Base-by-base conservation (phyloP, 371 early-diverging fungal species). In the Smittium culicis region DNA sequence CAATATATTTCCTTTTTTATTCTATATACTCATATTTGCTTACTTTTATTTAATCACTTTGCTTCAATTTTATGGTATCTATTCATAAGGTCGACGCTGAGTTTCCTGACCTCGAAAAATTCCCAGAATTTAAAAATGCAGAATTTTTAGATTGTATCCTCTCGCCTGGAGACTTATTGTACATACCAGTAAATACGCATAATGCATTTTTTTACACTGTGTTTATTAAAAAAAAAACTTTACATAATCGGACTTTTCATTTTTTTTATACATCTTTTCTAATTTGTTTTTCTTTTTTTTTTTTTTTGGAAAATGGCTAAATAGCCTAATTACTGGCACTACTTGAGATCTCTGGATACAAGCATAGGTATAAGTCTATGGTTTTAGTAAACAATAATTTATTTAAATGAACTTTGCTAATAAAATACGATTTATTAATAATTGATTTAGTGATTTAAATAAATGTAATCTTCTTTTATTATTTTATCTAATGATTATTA, bases 181-280 rank as follows among this genome's bases (percentile, higher is more conserved):
- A 88, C 69, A 90, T 96, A 35, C 96, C 96, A 14, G 90, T 91
- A 82, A 81, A 85, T n/a, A n/a, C n/a, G n/a, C n/a, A n/a, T n/a
- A n/a, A n/a, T n/a, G n/a, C n/a, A n/a, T n/a, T n/a, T n/a, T n/a
- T n/a, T n/a, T n/a, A n/a, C n/a, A n/a, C n/a, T 25, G 5, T 57
- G 1, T 24, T 35, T 29, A 2, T n/a, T 33, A 35, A 32, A 31
- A 67, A 54, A 32, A 5, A 20, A 25, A 55, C 61, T 65, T 64
- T 33, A 31, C 67, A 25, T 54, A 29, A 28, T 34, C 32, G 34
- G 67, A 27, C 66, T 54, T 54, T 63, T n/a, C 25, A n/a, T 27
- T 54, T 54, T 28, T 1, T 31, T 27, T 66, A 20, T 58, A n/a
- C n/a, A n/a, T n/a, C n/a, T n/a, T n/a, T n/a, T n/a, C n/a, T n/a